A percentile compares a stretch with the other conserved stretches of the same genome.
phyloP scores from a whole-genome alignment of 2,329 filamentous ascomycete genomes.

The Leptographium flavum region DNA sequence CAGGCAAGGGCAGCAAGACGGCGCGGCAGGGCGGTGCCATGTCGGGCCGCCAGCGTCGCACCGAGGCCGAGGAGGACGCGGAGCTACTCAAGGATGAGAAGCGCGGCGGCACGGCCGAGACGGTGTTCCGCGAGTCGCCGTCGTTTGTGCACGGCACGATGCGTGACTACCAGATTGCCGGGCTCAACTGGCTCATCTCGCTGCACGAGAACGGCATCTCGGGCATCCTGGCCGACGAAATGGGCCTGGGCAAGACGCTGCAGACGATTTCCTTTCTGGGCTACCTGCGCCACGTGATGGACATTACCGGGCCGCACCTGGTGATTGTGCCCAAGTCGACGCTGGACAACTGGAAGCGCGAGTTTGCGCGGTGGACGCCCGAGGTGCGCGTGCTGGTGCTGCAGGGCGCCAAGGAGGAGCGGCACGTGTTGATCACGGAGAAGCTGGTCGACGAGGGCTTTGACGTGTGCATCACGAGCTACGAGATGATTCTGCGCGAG shows the following conservation, averaged over 20 bases:
- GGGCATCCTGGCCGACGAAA: slow-evolving; percentile 93
- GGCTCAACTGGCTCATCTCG: slow-evolving; percentile 94
- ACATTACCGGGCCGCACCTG: slow-evolving; percentile 80
- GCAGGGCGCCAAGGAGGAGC: slow-evolving; percentile 90
- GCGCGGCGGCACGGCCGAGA: slow-evolving; percentile 70
- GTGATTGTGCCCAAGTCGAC: slow-evolving; percentile 93
- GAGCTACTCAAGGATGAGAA: slow-evolving; percentile 81
- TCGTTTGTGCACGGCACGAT: slow-evolving; percentile 77
- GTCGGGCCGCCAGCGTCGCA: slow-evolving; percentile 67
- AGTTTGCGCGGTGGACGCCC: slow-evolving; percentile 87
- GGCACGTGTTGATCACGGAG: slow-evolving; percentile 75
- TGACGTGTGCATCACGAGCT: slow-evolving; percentile 95
- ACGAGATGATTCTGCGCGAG: slow-evolving; percentile 96
- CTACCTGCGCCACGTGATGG: slow-evolving; percentile 82
- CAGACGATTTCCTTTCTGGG: slow-evolving; percentile 96
- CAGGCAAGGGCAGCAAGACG: slow-evolving; percentile 55
- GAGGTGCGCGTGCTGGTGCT: slow-evolving; percentile 89
- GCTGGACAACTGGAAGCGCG: slow-evolving; percentile 94
- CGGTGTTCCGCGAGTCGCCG: slow-evolving; percentile 87
- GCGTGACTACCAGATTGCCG: slow-evolving; percentile 93
- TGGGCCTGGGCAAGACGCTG: slow-evolving; percentile 94
- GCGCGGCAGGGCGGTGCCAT: slow-evolving; percentile 74
- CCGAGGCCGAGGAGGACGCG: slow-evolving; percentile 94
- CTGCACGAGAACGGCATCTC: slow-evolving; percentile 98
- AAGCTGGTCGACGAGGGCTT: slow-evolving; percentile 90